Base-by-base conservation (phyloP, 768 basidiomycete genomes). In the Pleurotus salmoneostramineus region DNA sequence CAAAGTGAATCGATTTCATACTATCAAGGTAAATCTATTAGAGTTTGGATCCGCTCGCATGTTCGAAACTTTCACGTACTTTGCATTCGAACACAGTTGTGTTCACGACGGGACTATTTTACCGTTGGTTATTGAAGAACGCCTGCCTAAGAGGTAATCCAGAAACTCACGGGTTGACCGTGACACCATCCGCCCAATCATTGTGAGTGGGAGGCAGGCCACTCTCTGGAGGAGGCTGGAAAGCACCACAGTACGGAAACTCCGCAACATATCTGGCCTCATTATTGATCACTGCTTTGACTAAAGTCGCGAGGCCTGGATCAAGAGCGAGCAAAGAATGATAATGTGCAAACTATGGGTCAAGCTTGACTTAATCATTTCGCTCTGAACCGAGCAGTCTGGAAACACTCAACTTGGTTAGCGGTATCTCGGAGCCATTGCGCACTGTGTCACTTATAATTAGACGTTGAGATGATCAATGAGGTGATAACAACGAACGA, bases 351-450 rank as follows among this genome's bases (percentile, higher is more conserved):
- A 92, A 88, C 84, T 91, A 60, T 3, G 58, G 37, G 4, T 34
- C 35, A 50, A n/a, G 46, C 42, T 49, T 44, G 49, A 48, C 42
- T 62, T 35, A 55, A 27, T 27, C 21, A 27, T 27, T 1, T 27
- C 21, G 49, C 42, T 8, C 40, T 32, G 36, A 40, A 63, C 49
- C 61, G 37, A 32, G 17, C 11, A 32, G 17, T 2, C 21, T 10
- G n/a, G 4, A 31, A 11, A 33, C 34, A 64, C 71, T 32, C 56
- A 27, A 85, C 87, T 72, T 90, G 89, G 66, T 91, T 92, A 27
- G 83, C 87, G 17, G 90, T 89, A 66, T 92, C 89, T 50, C 90
- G 85, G 37, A 92, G 76, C 90, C 90, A 92, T 65, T 91, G 89
- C 2, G 90, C 90, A 34, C 89, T 91, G 58, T 35, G 49, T 27